Percentiles rank a stretch among this genome's conserved stretches.
Evolutionary conservation across 495 filamentous ascomycete species (phyloP).

Genomic region (Xylaria intraflava): DNA sequence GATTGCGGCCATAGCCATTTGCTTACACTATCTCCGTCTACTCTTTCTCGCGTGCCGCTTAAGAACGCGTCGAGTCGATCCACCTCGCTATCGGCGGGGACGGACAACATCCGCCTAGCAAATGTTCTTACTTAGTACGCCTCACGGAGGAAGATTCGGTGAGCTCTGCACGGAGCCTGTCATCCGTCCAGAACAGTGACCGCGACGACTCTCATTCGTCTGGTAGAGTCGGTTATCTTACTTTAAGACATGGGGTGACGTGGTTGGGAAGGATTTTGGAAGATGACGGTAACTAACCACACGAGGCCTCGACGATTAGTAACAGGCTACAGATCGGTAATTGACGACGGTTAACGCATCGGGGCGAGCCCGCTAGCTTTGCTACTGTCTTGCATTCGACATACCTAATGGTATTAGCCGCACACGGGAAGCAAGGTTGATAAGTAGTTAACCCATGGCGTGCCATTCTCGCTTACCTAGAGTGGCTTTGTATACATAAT

Average conservation of each 20-base stretch:
- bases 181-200: background rate
- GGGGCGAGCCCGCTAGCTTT: too few relatives aligned
- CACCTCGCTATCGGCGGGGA: background rate
- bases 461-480: too few relatives aligned
- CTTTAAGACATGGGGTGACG: background rate
- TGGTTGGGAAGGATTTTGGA: background rate
- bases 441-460: too few relatives aligned
- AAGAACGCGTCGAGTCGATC: background rate
- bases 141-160: background rate
- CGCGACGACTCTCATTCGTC: background rate
- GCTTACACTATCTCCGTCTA: background rate
- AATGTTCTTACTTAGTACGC: background rate
- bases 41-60: conserved; percentile 9
- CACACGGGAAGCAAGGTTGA: too few relatives aligned
- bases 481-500: too few relatives aligned
- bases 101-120: conserved; percentile 3
- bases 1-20: conserved; percentile 1
- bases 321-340: too few relatives aligned
- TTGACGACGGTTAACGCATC: too few relatives aligned
- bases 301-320: too few relatives aligned
- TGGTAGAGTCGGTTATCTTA: background rate
- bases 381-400: too few relatives aligned
- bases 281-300: background rate
- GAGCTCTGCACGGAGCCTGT: background rate
- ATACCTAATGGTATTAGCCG: too few relatives aligned